These are phyloP conservation scores for Acanthamoeba lenticulata DNA, from an alignment of 208 protist species.

Conservation along the genomic window DNA sequence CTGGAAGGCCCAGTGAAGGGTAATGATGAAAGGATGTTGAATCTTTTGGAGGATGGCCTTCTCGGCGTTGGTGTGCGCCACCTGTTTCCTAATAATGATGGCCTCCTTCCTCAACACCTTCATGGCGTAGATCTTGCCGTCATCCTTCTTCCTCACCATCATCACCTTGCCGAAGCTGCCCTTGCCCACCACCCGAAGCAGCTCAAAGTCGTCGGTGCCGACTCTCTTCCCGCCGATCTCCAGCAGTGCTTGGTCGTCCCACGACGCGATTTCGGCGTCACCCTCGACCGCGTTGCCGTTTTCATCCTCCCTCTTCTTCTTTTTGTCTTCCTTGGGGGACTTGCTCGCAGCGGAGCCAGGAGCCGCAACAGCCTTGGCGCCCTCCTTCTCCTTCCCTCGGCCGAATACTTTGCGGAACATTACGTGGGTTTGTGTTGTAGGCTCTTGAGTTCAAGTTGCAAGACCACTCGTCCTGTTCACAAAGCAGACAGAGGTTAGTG, in stretches of 20 bases:
- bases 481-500: neutral
- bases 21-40: constrained; percentile 77
- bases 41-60: constrained; percentile 34
- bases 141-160: constrained; percentile 83
- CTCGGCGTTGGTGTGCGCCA: constrained; percentile 57
- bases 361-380: too few relatives aligned
- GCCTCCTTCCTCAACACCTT: constrained; percentile 83
- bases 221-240: constrained; percentile 60
- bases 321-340: neutral
- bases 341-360: neutral
- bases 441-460: neutral
- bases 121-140: constrained; percentile 86
- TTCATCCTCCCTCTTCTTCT: neutral
- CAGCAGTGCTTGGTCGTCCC: neutral
- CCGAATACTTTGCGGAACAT: neutral
- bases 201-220: constrained; percentile 84
- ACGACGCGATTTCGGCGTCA: neutral
- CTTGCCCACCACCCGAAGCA: constrained; percentile 86
- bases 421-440: neutral
- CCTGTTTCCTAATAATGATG: neutral
- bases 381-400: neutral
- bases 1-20: constrained; percentile 81
- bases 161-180: constrained; percentile 85
- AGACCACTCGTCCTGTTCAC: neutral
- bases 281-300: neutral